These are phyloP conservation scores for Candida broadrunensis DNA, from an alignment of 805 yeast species.

Conservation along the genomic window DNA sequence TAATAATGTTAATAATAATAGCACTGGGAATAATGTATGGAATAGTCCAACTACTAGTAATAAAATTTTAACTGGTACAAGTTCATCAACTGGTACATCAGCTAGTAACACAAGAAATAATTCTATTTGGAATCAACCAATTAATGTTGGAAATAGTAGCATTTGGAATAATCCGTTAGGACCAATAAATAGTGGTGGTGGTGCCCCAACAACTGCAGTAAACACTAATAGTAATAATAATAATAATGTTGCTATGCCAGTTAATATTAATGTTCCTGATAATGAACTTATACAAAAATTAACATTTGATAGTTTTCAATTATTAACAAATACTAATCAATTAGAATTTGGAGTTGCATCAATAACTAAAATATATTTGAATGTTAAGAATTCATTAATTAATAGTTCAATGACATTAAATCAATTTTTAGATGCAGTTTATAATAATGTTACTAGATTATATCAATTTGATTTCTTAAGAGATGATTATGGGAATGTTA, in stretches of 20 bases:
- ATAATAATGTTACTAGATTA: slow-evolving; percentile 3
- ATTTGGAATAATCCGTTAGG: slow-evolving; percentile 1
- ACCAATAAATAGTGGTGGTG: slow-evolving; percentile 4
- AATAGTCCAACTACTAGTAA: slow-evolving; percentile 3
- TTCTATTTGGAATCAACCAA: slow-evolving; percentile 29
- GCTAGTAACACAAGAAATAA: slow-evolving; percentile 14
- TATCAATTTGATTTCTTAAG: slow-evolving; percentile 41
- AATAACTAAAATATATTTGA: slow-evolving; percentile 27
- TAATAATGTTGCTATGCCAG: slow-evolving; percentile 16
- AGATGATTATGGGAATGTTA: slow-evolving; percentile 46
- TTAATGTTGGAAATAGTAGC: slow-evolving; percentile 2
- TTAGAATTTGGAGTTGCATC: slow-evolving; percentile 37
- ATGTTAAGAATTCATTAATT: slow-evolving; percentile 21
- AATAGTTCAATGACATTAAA: slow-evolving; percentile 28
- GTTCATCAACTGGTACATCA: slow-evolving; percentile 7
- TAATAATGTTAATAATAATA: slow-evolving; percentile 4
- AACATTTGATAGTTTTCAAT: slow-evolving; percentile 37
- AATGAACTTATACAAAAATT: slow-evolving; percentile 39
- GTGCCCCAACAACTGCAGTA: background rate
- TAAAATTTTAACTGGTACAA: background rate
- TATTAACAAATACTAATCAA: slow-evolving; percentile 33
- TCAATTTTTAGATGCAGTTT: slow-evolving; percentile 20
- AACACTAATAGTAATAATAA: background rate
- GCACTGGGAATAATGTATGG: slow-evolving; percentile 5
- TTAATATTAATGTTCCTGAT: slow-evolving; percentile 13